A percentile compares a stretch with the other conserved stretches of the same genome.
phyloP scores from a whole-genome alignment of 805 yeast species.

The Lipomyces sp. region DNA sequence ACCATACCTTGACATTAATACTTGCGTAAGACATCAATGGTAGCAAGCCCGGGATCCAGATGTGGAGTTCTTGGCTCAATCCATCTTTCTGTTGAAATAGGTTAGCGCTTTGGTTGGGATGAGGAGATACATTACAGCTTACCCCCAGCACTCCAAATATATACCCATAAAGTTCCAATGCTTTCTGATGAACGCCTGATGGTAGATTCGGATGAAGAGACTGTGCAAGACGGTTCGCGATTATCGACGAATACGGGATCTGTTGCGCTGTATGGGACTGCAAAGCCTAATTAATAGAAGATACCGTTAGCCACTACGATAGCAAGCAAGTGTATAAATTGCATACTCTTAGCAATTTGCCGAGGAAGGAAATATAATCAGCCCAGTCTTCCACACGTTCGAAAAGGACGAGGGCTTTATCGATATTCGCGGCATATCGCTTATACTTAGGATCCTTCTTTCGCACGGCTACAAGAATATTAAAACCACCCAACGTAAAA shows the following conservation, averaged over 20 bases:
- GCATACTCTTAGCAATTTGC: constrained; percentile 73
- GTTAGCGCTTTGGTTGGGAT: background rate
- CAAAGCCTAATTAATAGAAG: constrained; percentile 33
- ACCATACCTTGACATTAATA: constrained; percentile 67
- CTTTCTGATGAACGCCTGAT: constrained; percentile 92
- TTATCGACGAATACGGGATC: constrained; percentile 69
- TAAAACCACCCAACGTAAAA: background rate
- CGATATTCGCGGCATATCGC: constrained; percentile 69
- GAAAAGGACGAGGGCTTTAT: constrained; percentile 72
- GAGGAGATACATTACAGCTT: constrained; percentile 6
- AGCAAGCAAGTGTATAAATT: constrained; percentile 46
- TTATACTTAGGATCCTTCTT: constrained; percentile 62
- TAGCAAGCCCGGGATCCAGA: constrained; percentile 93
- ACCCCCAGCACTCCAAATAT: constrained; percentile 59
- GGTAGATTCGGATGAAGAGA: constrained; percentile 85
- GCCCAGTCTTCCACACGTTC: constrained; percentile 96
- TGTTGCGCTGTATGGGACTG: constrained; percentile 44
- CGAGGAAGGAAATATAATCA: constrained; percentile 88
- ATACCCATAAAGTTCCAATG: constrained; percentile 73
- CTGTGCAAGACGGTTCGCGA: constrained; percentile 73
- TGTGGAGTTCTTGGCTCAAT: constrained; percentile 60
- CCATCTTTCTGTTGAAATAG: constrained; percentile 26
- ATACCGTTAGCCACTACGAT: background rate
- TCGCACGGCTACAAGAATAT: constrained; percentile 25
- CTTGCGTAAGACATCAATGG: constrained; percentile 89